Percentiles rank a stretch among this genome's conserved stretches.
Conservation (phyloP, 371 early-diverging fungal genomes). For the Haplosporangium sp. region DNA sequence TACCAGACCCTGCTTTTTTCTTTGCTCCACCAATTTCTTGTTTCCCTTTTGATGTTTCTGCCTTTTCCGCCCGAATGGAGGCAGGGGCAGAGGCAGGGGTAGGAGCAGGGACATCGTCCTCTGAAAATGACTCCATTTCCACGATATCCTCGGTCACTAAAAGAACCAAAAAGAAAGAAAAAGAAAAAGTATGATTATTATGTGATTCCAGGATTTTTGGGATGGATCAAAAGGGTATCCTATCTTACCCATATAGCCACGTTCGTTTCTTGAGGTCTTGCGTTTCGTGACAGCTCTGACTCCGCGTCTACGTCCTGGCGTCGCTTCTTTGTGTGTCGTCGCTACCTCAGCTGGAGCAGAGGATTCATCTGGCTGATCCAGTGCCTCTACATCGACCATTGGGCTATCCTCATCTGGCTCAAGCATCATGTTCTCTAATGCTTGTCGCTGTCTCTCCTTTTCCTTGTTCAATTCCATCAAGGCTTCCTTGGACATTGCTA, state of each 20-base stretch:
- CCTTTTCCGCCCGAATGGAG: background rate
- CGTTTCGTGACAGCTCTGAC: conserved; percentile 59
- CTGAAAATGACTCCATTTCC: conserved; percentile 45
- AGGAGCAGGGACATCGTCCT: conserved; percentile 35
- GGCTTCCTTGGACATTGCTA: conserved; percentile 29
- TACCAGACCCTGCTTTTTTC: conserved; percentile 48
- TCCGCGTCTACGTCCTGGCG: conserved; percentile 39
- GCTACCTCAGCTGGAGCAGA: background rate
- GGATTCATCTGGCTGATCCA: conserved; percentile 10
- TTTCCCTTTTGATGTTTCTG: conserved; percentile 1
- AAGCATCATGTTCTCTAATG: conserved; percentile 54
- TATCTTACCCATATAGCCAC: conserved; percentile 62
- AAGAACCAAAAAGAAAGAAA: background rate
- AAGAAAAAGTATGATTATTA: background rate
- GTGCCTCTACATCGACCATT: conserved; percentile 39
- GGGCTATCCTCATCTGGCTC: conserved; percentile 43
- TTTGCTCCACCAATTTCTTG: conserved; percentile 14
- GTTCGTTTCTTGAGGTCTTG: conserved; percentile 61
- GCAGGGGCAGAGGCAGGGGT: conserved; percentile 29
- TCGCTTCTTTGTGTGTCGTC: conserved; percentile 1
- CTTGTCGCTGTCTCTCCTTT: conserved; percentile 43
- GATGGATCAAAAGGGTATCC: too few relatives aligned
- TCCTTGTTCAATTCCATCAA: conserved; percentile 29
- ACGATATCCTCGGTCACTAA: conserved; percentile 51
- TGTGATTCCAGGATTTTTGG: too few relatives aligned